Conservation (phyloP, 106 monocot genomes). For the Triglochin maritima region DNA sequence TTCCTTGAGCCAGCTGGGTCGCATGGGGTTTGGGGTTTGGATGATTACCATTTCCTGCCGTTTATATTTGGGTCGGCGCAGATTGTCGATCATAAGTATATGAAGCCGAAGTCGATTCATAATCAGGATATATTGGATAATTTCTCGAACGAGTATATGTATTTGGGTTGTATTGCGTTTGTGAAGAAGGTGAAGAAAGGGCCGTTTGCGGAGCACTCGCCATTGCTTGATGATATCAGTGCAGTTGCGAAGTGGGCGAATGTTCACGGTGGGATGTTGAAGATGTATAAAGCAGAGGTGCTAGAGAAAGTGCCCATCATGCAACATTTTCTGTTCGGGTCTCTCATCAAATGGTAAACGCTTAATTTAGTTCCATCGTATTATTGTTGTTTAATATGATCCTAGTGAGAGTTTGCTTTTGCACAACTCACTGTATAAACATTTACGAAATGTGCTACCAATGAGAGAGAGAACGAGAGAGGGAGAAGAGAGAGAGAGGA, state of each 20-base stretch:
- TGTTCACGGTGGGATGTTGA: constrained; percentile 84
- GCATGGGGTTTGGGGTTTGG: constrained; percentile 95
- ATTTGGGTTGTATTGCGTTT: constrained; percentile 56
- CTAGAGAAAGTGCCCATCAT: constrained; percentile 99
- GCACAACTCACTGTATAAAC: too few relatives aligned
- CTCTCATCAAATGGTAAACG: constrained; percentile 71
- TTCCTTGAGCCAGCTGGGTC: constrained; percentile 84
- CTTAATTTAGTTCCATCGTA: neutral
- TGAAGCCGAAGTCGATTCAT: constrained; percentile 96
- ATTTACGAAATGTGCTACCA: too few relatives aligned
- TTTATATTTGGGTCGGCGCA: constrained; percentile 89
- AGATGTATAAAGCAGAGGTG: constrained; percentile 99
- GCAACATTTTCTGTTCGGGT: constrained; percentile 98
- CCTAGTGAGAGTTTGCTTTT: neutral
- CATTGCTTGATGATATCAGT: constrained; percentile 96
- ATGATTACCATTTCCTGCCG: constrained; percentile 90
- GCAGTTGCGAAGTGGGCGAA: constrained; percentile 79
- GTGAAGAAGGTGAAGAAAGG: constrained; percentile 98
- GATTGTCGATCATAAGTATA: constrained; percentile 93
- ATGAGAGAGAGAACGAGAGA: too few relatives aligned
- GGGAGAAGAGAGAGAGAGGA: too few relatives aligned
- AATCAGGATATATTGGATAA: constrained; percentile 89
- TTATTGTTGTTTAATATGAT: neutral
- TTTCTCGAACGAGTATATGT: constrained; percentile 81
- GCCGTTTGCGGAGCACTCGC: constrained; percentile 86